Percentiles rank a stretch among this genome's conserved stretches.
phyloP scores from a whole-genome alignment of 495 filamentous ascomycete genomes.

The Penicillium desertorum region DNA sequence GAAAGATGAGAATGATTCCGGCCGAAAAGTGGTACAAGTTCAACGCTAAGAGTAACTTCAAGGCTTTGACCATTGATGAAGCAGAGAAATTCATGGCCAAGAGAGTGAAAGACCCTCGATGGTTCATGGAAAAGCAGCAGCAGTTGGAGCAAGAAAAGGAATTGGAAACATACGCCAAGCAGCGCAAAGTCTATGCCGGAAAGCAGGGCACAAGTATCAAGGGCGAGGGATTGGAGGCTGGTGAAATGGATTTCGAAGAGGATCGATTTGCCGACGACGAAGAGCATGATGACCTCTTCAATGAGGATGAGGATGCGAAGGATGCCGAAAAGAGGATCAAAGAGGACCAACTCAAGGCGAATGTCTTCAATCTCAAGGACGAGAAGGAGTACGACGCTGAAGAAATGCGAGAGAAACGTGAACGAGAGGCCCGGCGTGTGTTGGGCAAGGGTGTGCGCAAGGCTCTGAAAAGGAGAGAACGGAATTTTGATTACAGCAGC shows the following conservation, averaged over 20 bases:
- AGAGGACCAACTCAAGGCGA: slow-evolving; percentile 81
- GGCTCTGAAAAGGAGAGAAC: slow-evolving; percentile 77
- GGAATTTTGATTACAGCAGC: slow-evolving; percentile 78
- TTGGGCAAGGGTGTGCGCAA: slow-evolving; percentile 76
- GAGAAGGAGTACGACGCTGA: slow-evolving; percentile 84
- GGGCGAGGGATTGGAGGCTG: slow-evolving; percentile 54
- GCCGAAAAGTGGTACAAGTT: slow-evolving; percentile 96
- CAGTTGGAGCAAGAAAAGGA: slow-evolving; percentile 50
- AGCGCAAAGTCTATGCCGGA: slow-evolving; percentile 46
- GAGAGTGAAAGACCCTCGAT: slow-evolving; percentile 68
- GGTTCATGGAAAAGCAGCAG: slow-evolving; percentile 69
- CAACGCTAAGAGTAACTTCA: slow-evolving; percentile 76
- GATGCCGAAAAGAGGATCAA: slow-evolving; percentile 83
- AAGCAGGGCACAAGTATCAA: slow-evolving; percentile 34
- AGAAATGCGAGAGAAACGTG: slow-evolving; percentile 66
- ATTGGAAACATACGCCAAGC: slow-evolving; percentile 49
- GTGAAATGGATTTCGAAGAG: slow-evolving; percentile 62
- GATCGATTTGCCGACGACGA: slow-evolving; percentile 86
- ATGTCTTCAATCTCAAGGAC: slow-evolving; percentile 79
- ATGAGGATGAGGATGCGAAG: slow-evolving; percentile 83
- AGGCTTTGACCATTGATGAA: slow-evolving; percentile 76
- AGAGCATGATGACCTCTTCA: slow-evolving; percentile 75
- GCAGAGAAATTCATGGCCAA: slow-evolving; percentile 79
- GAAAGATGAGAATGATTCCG: slow-evolving; percentile 80
- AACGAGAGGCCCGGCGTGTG: slow-evolving; percentile 63